Base-by-base conservation (phyloP, 2,329 filamentous ascomycete species). In the Pseudonectria foliicola region DNA sequence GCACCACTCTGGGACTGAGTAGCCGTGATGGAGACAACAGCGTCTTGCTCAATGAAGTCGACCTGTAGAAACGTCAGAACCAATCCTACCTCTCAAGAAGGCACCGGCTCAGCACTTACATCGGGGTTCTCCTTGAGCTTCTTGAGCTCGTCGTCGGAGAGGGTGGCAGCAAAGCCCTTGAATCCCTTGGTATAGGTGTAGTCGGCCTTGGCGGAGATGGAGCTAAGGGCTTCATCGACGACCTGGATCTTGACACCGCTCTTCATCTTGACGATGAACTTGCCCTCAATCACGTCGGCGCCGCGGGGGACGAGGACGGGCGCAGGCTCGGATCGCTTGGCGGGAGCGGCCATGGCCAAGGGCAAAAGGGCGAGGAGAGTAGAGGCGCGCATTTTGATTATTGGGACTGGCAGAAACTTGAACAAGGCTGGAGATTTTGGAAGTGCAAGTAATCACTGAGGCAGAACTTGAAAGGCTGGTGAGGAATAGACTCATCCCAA, bases 11-110 rank as follows among this genome's bases (percentile, higher is more conserved):
- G 18, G 8, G 18, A 21, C 18, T 21, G 64, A 12, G 53, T 53
- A n/a, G 33, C 63, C 54, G 31, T 56, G 39, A 85, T 84, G 66
- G 84, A 54, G 29, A 67, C 49, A 23, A 55, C 42, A 29, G 50
- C 54, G 39, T 70, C 63, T 36, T 62, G 57, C 51, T 68, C 63
- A 24, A 68, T 54, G 43, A 56, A 66, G 12, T 60, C 58, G 26
- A 39, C 45, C 47, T 51, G 25, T 23, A 13, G 15, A n/a, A 5
- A 2, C n/a, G 13, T 13, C 16, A 34, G 18, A 21, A 21, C 18
- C 18, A 21, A 5, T 21, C 18, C 18, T 21, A 21, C 18, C 8
- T 21, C 18, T n/a, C n/a, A n/a, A n/a, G n/a, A n/a, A n/a, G 8
- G 18, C 18, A 8, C 18, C 18, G 8, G 5, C 5, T 21, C 18